Evolutionary conservation across 2,329 filamentous ascomycete species (phyloP).

Genomic region (Dactylonectria estremocensis): DNA sequence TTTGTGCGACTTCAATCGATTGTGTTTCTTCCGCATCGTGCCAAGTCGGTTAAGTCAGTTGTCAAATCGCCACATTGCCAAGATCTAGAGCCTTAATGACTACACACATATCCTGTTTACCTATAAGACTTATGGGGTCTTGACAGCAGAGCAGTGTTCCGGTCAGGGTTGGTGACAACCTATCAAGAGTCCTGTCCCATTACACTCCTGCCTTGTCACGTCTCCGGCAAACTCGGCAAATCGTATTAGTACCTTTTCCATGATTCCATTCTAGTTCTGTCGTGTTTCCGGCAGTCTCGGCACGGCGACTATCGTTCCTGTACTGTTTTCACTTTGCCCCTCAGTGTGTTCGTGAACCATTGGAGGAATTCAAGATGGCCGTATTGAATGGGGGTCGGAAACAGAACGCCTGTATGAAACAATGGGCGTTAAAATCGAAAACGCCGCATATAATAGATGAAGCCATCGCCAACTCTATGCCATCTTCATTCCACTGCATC

Average conservation of each 20-base stretch:
- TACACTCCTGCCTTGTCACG: background rate
- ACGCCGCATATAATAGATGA: conserved; percentile 3
- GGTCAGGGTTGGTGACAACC: background rate
- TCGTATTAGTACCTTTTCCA: background rate
- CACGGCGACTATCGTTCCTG: conserved; percentile 5
- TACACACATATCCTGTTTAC: background rate
- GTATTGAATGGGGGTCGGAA: conserved; percentile 3
- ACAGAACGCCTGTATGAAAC: background rate
- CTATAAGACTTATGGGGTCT: background rate
- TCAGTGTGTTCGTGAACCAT: background rate
- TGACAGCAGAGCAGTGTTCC: background rate
- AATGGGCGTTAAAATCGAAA: background rate
- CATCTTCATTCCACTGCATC: background rate
- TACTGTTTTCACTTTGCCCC: conserved; percentile 4
- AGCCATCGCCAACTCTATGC: background rate
- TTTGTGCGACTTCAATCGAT: conserved; percentile 1
- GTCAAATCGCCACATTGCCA: conserved; percentile 5
- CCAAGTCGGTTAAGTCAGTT: conserved; percentile 2
- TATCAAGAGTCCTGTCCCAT: background rate
- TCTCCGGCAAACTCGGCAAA: background rate
- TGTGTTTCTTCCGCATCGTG: conserved; percentile 6
- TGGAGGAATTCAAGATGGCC: conserved; percentile 11
- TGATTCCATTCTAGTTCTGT: background rate
- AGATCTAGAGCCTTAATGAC: conserved; percentile 11
- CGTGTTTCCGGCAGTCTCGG: conserved; percentile 5